Conservation (phyloP, 108 stramenopile species). For the Cyclostephanos tholiformis region DNA sequence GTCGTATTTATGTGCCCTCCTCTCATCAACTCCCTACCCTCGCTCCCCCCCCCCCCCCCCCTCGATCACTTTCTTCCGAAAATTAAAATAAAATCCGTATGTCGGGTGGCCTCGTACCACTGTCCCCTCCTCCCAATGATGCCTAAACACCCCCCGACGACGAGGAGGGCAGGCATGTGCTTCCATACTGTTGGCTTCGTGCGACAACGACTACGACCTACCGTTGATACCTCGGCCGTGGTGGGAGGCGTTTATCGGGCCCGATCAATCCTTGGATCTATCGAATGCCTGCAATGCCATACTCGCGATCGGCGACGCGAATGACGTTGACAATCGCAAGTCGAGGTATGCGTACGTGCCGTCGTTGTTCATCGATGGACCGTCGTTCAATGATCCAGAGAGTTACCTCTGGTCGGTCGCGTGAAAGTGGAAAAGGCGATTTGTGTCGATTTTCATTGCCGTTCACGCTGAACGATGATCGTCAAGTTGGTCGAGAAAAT, state of each 20-base stretch:
- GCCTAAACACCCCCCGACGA: background rate
- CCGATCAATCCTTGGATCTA: slow-evolving; percentile 38
- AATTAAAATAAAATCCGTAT: background rate
- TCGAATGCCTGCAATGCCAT: slow-evolving; percentile 61
- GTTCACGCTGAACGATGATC: no score
- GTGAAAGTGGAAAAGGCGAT: background rate
- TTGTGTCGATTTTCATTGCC: no score
- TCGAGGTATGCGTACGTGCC: slow-evolving; percentile 52
- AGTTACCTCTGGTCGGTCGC: slow-evolving; percentile 73
- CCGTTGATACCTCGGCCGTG: slow-evolving; percentile 61
- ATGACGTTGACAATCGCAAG: slow-evolving; percentile 4
- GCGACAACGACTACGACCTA: slow-evolving; percentile 41
- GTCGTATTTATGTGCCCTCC: no score
- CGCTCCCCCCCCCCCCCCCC: no score
- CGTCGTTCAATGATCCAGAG: slow-evolving; percentile 72
- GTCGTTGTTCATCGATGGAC: slow-evolving; percentile 39
- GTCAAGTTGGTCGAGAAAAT: no score
- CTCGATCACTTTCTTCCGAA: background rate
- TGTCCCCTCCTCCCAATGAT: no score
- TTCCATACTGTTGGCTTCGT: slow-evolving; percentile 61
- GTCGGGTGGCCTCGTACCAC: no score
- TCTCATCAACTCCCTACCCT: no score
- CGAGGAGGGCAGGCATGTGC: slow-evolving; percentile 49
- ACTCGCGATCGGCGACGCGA: slow-evolving; percentile 48
- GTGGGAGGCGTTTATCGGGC: slow-evolving; percentile 72